Base-by-base conservation (phyloP, 2,329 filamentous ascomycete species). In the Nemania abortiva region DNA sequence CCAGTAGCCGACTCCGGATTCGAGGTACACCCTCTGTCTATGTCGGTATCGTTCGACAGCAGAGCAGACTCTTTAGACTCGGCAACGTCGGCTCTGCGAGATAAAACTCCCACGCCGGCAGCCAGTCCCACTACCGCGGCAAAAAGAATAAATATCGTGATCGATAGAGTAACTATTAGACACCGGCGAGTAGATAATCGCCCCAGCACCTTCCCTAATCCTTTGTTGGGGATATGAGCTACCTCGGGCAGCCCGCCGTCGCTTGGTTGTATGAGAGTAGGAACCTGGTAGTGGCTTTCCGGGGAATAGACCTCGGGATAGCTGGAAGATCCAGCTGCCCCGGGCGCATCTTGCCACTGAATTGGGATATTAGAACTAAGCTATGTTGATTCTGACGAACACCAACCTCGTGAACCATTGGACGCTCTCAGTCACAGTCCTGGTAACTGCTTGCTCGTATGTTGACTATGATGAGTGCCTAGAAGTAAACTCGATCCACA, bases 121-220 rank as follows among this genome's bases (percentile, higher is more conserved):
- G 82, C 83, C 24, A 85, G 74, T 1, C 82, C 83, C 57, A 85
- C 80, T 15, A 84, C 82, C 0, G 82, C 80, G 0, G 76, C 79
- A 0, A 79, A 78, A 54, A 85, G 70, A 13, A 83, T 42, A 3
- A 80, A 83, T 63, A 84, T 81, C 63, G 82, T 78, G 62, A 76
- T 68, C 2, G 81, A 82, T 7, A 85, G 78, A 15, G 82, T 65
- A 34, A 84, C 27, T 42, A 13, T 42, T 42, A 42, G 37, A 15
- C 13, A 42, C 13, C 37, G 37, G 37, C 37, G 37, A 15, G 37
- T 42, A 42, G 37, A 15, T 3, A 13, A 15, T 15, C 13, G 37
- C 13, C 13, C 37, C 13, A 15, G 37, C 37, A 15, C 13, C 37
- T 42, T 42, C 37, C 13, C 37, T 3, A 11, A 15, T 11, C 9